These are phyloP conservation scores for Carex cristatella DNA, from an alignment of 176 grass and related monocot genomes.

Conservation along the genomic window DNA sequence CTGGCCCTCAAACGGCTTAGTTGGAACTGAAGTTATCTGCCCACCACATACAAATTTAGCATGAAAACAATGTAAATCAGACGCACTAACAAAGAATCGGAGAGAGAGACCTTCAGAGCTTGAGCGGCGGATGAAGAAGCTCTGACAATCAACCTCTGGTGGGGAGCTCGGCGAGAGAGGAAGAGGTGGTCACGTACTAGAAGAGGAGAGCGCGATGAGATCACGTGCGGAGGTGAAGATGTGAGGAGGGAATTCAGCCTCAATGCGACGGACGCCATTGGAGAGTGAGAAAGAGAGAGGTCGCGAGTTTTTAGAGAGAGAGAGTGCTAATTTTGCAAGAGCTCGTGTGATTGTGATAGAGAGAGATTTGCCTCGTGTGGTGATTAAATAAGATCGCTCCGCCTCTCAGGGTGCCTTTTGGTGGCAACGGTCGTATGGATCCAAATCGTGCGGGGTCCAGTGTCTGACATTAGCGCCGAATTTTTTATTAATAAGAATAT, in stretches of 20 bases:
- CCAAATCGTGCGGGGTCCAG: background rate
- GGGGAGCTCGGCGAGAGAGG: background rate
- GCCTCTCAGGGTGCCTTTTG: background rate
- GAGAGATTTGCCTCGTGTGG: background rate
- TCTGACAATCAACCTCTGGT: constrained; percentile 17
- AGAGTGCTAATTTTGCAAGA: background rate
- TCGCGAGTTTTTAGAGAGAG: background rate
- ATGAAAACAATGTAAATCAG: background rate
- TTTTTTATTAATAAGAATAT: too few species aligned
- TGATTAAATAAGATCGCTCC: constrained; percentile 8
- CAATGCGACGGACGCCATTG: background rate
- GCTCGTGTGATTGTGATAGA: background rate
- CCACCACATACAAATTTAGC: background rate
- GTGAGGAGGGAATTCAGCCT: constrained; percentile 23
- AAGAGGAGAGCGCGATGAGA: constrained; percentile 18
- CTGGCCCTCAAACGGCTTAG: constrained; percentile 74
- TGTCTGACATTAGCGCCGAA: background rate
- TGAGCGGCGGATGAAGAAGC: constrained; percentile 41
- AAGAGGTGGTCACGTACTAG: background rate
- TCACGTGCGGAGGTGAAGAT: constrained; percentile 30
- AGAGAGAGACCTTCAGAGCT: constrained; percentile 38
- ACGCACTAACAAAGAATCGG: background rate
- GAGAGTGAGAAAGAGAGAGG: background rate
- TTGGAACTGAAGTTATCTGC: constrained; percentile 58
- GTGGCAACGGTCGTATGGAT: background rate